These are phyloP conservation scores for Exsudoporus frostii DNA, from an alignment of 768 basidiomycete species.

Conservation along the genomic window DNA sequence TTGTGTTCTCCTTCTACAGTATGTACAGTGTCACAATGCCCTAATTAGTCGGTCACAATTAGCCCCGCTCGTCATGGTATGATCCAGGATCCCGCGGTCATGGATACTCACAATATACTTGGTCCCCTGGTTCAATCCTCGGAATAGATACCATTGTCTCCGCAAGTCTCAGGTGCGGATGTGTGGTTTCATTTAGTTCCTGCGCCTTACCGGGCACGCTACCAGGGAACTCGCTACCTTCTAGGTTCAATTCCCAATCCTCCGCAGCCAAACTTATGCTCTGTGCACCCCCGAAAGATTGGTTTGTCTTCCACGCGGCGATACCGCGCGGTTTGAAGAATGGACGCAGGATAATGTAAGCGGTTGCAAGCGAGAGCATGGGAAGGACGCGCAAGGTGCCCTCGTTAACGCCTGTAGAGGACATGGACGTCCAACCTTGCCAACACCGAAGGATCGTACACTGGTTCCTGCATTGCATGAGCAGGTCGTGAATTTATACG, in stretches of 20 bases:
- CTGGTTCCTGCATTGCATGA: slow-evolving; percentile 38
- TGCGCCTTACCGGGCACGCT: slow-evolving; percentile 51
- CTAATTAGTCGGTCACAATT: slow-evolving; percentile 20
- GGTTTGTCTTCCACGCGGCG: not conserved
- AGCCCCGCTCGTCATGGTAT: not conserved
- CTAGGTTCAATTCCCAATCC: slow-evolving; percentile 57
- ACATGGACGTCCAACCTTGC: slow-evolving; percentile 58
- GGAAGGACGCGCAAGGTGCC: slow-evolving; percentile 67
- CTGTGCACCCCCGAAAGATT: slow-evolving; percentile 6
- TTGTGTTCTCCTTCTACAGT: slow-evolving; percentile 49
- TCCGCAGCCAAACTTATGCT: slow-evolving; percentile 37
- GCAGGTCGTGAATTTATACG: not conserved
- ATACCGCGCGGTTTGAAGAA: slow-evolving; percentile 49
- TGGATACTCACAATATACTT: slow-evolving; percentile 50
- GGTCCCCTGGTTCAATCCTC: slow-evolving; percentile 58
- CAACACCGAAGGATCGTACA: slow-evolving; percentile 56
- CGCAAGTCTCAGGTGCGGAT: slow-evolving; percentile 59
- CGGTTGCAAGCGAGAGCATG: slow-evolving; percentile 49
- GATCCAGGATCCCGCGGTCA: not conserved
- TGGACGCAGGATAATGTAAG: slow-evolving; percentile 63
- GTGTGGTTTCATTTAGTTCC: slow-evolving; percentile 52
- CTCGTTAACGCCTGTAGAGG: slow-evolving; percentile 52
- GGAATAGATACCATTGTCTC: slow-evolving; percentile 59
- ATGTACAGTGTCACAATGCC: slow-evolving; percentile 56
- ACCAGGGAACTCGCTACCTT: slow-evolving; percentile 52